phyloP scores from a whole-genome alignment of 345 rosid species.

The Moringa oleifera region DNA sequence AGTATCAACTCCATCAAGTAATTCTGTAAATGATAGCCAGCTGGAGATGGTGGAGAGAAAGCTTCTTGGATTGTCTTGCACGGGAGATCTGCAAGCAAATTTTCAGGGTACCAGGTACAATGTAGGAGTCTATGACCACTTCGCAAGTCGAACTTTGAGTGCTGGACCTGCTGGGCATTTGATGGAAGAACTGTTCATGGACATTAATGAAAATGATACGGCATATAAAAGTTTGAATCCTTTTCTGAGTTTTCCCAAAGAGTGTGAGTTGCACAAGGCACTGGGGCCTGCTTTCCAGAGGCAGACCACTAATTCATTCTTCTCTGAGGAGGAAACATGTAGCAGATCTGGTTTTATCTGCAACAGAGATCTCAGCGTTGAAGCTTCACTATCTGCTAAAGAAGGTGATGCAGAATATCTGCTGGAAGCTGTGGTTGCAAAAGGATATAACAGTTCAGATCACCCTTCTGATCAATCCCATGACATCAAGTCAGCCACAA shows the following conservation, averaged over 20 bases:
- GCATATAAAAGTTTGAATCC: constrained; percentile 3
- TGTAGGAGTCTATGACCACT: constrained; percentile 18
- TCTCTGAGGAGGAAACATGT: constrained; percentile 14
- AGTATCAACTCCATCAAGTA: constrained; percentile 16
- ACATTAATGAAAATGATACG: constrained; percentile 2
- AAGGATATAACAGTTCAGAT: constrained; percentile 14
- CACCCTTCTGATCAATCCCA: constrained; percentile 1
- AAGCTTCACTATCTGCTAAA: constrained; percentile 14
- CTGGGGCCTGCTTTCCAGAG: constrained; percentile 29
- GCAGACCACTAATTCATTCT: constrained; percentile 20
- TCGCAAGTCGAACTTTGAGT: constrained; percentile 15
- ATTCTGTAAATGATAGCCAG: constrained; percentile 15
- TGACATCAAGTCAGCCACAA: constrained; percentile 14
- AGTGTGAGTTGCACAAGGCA: constrained; percentile 40
- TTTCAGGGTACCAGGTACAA: constrained; percentile 12
- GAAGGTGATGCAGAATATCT: constrained; percentile 27
- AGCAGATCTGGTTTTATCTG: constrained; percentile 5
- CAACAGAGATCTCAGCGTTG: constrained; percentile 18
- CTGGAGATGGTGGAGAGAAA: constrained; percentile 27
- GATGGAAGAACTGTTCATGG: constrained; percentile 14
- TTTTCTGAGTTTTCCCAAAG: constrained; percentile 32
- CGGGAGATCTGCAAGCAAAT: constrained; percentile 31
- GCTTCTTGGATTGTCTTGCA: constrained; percentile 30
- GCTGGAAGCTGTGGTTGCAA: constrained; percentile 41
- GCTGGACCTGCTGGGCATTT: constrained; percentile 16